phyloP scores from a whole-genome alignment of 345 rosid species.

The Pseudoturritis turrita region DNA sequence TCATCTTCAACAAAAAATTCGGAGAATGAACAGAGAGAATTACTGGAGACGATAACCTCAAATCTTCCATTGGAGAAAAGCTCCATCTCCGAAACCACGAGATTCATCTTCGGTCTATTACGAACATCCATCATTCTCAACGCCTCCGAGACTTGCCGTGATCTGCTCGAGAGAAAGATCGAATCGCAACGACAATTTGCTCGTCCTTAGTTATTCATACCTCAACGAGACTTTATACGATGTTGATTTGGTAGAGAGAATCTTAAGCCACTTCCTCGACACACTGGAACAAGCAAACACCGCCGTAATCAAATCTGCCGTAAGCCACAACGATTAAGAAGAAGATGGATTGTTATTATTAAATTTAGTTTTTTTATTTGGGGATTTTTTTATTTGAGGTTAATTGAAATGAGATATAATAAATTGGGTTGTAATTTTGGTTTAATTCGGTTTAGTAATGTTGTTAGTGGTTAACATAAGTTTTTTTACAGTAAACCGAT shows the following conservation, averaged over 20 bases:
- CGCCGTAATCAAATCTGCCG: slow-evolving; percentile 33
- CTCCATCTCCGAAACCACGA: slow-evolving; percentile 55
- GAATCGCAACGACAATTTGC: slow-evolving; percentile 77
- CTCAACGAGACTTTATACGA: slow-evolving; percentile 88
- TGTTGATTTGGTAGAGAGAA: slow-evolving; percentile 85
- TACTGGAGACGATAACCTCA: slow-evolving; percentile 58
- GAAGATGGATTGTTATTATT: too few relatives aligned
- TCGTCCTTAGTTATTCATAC: slow-evolving; percentile 92
- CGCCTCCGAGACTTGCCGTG: slow-evolving; percentile 59
- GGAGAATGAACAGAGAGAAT: slow-evolving; percentile 74
- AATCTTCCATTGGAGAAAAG: slow-evolving; percentile 59
- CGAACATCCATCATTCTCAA: slow-evolving; percentile 79
- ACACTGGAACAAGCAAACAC: slow-evolving; percentile 34
- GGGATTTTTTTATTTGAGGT: too few relatives aligned
- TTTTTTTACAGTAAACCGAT: too few relatives aligned
- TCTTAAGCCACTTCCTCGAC: slow-evolving; percentile 61
- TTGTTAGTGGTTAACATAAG: too few relatives aligned
- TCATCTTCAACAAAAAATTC: slow-evolving; percentile 39
- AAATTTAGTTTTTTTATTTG: too few relatives aligned
- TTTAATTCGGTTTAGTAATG: too few relatives aligned
- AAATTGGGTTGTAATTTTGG: too few relatives aligned
- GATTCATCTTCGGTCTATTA: slow-evolving; percentile 67
- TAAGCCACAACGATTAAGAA: too few relatives aligned
- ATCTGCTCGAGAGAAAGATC: slow-evolving; percentile 72
- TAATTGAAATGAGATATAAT: too few relatives aligned